Evolutionary conservation across 176 grass and related monocot genomes (phyloP), one percentile per base, ranked within the genome.

Genomic region (Elymus sibiricus): DNA sequence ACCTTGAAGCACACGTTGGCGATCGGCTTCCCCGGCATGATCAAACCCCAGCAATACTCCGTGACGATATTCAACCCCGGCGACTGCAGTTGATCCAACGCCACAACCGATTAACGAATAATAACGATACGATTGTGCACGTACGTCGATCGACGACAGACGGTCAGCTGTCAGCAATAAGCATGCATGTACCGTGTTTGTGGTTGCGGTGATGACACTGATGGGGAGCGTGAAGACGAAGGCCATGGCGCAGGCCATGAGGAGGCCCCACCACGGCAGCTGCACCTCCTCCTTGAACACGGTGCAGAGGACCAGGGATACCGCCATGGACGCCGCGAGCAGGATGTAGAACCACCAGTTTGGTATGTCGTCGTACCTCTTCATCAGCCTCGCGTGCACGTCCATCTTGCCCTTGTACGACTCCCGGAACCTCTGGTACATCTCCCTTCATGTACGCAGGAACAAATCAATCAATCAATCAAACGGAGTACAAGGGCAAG

Each of bases 1-100:
- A 98, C 95, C 84, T 98, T 98, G 89, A 98, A 98, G 89, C 93
- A 98, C 26, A 98, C 95, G 83, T 98, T 98, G 39, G 93, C 91
- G 5, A 98, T 95, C 0, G 95, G 95, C 66, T 81, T 95, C 34
- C 95, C 95, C 1, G 93, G 95, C 89, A 91, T 49, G 64, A 98
- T 95, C 17, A 98, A 77, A 69, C 95, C 95, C 83, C 95, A 70
- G 35, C 77, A 43, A 1, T 98, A 98, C 80, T 98, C 95, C 4
- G 93, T 98, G 13, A 98, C 90, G 25, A 98, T 72, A 32, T 98
- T 98, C 55, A 98, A 77, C 7, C 95, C 95, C 6, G 93, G 95
- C 1, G 95, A 88, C 95, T 98, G 80, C 70, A 49, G 2, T 29
- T 29, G 24, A 24, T 7, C 10, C 25, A 81, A 74, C 75, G 35